phyloP scores from a whole-genome alignment of 2,329 filamentous ascomycete genomes.

The Ophiostoma ips region DNA sequence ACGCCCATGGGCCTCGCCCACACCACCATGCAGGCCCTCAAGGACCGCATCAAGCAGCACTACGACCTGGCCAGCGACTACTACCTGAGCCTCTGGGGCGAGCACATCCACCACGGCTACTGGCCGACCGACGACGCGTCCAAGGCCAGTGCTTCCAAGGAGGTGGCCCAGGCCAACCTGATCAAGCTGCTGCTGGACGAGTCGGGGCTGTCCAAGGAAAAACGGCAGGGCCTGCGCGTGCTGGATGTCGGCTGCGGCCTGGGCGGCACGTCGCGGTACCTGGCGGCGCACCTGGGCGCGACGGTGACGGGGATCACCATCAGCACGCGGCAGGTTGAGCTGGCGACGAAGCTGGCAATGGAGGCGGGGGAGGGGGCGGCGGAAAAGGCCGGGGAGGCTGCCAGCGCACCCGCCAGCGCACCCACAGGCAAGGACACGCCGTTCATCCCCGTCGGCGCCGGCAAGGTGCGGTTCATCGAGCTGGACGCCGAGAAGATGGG shows the following conservation, averaged over 20 bases:
- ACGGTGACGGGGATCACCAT: slow-evolving; percentile 47
- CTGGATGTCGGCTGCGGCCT: slow-evolving; percentile 49
- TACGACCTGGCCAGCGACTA: slow-evolving; percentile 49
- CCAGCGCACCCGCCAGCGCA: slow-evolving; percentile 5
- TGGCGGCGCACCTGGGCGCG: slow-evolving; percentile 37
- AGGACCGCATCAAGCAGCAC: slow-evolving; percentile 44
- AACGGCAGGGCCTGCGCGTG: slow-evolving; percentile 22
- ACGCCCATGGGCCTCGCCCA: slow-evolving; percentile 31
- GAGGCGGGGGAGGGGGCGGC: slow-evolving; percentile 19
- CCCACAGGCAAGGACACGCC: slow-evolving; percentile 1
- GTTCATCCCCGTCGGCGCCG: slow-evolving; percentile 27
- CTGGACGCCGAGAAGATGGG: slow-evolving; percentile 49
- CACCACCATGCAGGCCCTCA: slow-evolving; percentile 35
- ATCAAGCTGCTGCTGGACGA: slow-evolving; percentile 40
- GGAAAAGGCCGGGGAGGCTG: slow-evolving; percentile 10
- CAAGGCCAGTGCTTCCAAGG: slow-evolving; percentile 37
- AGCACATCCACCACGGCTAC: slow-evolving; percentile 51
- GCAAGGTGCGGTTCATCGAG: slow-evolving; percentile 40
- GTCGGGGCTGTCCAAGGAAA: slow-evolving; percentile 22
- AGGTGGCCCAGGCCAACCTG: slow-evolving; percentile 42
- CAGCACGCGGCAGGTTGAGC: slow-evolving; percentile 43
- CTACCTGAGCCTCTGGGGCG: slow-evolving; percentile 48
- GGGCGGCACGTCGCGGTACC: slow-evolving; percentile 42
- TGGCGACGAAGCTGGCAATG: slow-evolving; percentile 37
- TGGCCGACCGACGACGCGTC: slow-evolving; percentile 33